Percentiles rank a stretch among this genome's conserved stretches.
phyloP scores from a whole-genome alignment of 305 asterid species.

The Fraxinus greggii region DNA sequence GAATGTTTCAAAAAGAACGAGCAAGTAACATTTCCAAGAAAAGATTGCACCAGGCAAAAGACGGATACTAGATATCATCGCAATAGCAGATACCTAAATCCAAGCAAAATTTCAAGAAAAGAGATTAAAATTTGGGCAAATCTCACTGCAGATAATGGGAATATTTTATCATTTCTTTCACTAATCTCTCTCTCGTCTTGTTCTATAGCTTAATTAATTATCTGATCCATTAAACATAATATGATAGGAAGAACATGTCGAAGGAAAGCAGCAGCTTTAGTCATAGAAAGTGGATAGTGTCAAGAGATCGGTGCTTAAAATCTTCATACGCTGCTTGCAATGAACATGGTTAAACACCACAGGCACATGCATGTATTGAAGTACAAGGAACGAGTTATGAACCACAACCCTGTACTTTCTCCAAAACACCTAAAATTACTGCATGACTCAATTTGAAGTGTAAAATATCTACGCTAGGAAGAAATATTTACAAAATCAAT shows the following conservation, averaged over 20 bases:
- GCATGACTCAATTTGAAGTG: background rate
- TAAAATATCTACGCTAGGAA: background rate
- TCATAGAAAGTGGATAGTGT: background rate
- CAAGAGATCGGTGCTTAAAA: background rate
- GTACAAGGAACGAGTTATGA: background rate
- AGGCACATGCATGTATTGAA: background rate
- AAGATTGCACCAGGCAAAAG: background rate
- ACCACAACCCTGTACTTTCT: background rate
- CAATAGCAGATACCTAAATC: background rate
- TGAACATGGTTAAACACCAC: background rate
- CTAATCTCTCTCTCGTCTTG: background rate
- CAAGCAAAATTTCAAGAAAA: background rate
- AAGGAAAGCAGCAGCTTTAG: background rate
- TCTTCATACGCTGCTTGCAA: background rate
- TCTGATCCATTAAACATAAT: background rate
- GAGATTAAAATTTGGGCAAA: background rate
- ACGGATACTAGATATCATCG: background rate
- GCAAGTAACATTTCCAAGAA: background rate
- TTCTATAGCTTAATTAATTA: background rate
- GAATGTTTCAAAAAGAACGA: constrained; percentile 1
- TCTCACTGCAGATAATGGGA: background rate
- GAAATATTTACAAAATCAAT: background rate
- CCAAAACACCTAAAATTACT: background rate
- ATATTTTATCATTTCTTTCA: background rate
- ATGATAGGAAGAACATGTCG: background rate